Conservation (phyloP, 805 yeast species). For the Saccharomycopsis microspora region DNA sequence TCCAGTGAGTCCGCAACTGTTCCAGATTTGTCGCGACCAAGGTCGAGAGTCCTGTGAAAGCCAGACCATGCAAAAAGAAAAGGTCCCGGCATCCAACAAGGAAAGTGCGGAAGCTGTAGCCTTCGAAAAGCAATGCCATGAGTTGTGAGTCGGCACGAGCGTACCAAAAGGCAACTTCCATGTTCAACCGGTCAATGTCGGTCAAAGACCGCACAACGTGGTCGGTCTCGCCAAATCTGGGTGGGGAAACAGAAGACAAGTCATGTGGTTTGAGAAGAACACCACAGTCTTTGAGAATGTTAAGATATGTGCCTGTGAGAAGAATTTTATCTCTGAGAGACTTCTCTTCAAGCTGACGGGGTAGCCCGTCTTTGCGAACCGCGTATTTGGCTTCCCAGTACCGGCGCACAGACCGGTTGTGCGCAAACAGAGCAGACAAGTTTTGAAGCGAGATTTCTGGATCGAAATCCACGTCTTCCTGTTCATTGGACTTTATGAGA, state of each 20-base stretch:
- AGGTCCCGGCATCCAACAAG: slow-evolving; percentile 40
- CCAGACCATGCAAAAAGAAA: slow-evolving; percentile 43
- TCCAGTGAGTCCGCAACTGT: neutral
- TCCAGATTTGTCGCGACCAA: neutral
- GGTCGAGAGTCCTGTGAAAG: slow-evolving; percentile 25
- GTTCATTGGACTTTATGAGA: slow-evolving; percentile 37
- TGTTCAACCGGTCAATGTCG: slow-evolving; percentile 27
- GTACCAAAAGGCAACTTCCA: slow-evolving; percentile 53
- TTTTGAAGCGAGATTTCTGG: neutral
- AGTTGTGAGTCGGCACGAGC: slow-evolving; percentile 54
- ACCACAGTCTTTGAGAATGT: slow-evolving; percentile 57
- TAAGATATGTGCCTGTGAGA: slow-evolving; percentile 75
- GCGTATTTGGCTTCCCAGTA: slow-evolving; percentile 70
- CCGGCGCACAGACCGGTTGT: slow-evolving; percentile 28
- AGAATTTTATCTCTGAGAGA: slow-evolving; percentile 54
- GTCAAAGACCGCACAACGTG: slow-evolving; percentile 21
- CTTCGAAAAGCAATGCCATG: slow-evolving; percentile 44
- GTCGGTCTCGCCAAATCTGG: slow-evolving; percentile 3
- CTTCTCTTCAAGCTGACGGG: slow-evolving; percentile 46
- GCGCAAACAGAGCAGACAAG: neutral
- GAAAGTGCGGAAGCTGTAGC: slow-evolving; percentile 41
- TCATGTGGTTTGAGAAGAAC: slow-evolving; percentile 25
- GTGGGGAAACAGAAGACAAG: neutral
- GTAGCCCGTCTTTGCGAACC: slow-evolving; percentile 62
- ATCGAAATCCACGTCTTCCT: slow-evolving; percentile 2